phyloP scores from a whole-genome alignment of 768 basidiomycete species.

The Macrolepiota dolichaula region DNA sequence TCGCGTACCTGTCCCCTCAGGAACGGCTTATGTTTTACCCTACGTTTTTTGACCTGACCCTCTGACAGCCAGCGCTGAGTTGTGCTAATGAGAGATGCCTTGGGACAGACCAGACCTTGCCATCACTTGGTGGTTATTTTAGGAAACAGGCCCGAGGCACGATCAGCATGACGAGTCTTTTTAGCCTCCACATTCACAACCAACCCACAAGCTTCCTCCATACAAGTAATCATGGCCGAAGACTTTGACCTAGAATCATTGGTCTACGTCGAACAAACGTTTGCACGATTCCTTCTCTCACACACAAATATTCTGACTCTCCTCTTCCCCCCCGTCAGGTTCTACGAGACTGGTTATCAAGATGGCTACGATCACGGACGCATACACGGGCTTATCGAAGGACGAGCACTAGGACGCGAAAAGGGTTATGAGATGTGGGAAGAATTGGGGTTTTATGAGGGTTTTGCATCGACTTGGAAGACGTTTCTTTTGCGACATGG shows the following conservation, averaged over 20 bases:
- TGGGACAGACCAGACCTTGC: no score
- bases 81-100: no score
- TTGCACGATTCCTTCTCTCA: not conserved
- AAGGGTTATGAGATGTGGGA: constrained; percentile 98
- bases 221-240: not conserved
- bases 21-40: constrained; percentile 13
- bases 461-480: constrained; percentile 74
- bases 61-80: no score
- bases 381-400: constrained; percentile 83
- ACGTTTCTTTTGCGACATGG: constrained; percentile 32
- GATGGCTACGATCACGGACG: constrained; percentile 79
- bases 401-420: constrained; percentile 81
- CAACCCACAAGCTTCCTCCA: no score
- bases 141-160: not conserved
- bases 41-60: no score
- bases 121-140: constrained; percentile 34
- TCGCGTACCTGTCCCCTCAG: no score
- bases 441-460: constrained; percentile 90
- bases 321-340: no score
- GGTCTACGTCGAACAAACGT: not conserved
- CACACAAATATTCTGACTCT: no score
- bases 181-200: no score
- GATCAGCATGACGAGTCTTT: not conserved
- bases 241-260: not conserved
- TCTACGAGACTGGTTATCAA: constrained; percentile 74